phyloP scores from a whole-genome alignment of 441 rosid genomes.

The Sinapis alba region DNA sequence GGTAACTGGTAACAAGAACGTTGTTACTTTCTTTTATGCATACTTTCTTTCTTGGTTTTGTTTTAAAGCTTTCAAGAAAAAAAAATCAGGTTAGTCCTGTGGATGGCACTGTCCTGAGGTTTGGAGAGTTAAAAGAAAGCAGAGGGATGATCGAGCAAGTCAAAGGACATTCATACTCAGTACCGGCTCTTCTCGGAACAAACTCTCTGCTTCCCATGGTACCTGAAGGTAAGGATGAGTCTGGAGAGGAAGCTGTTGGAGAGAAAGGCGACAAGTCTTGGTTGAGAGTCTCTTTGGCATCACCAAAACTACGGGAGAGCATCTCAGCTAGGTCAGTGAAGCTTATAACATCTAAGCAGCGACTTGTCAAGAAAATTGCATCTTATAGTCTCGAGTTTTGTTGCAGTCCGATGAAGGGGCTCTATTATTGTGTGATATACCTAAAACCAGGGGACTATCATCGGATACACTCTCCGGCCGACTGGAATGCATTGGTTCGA shows the following conservation, averaged over 20 bases:
- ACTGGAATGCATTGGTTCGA: slow-evolving; percentile 83
- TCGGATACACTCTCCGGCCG: slow-evolving; percentile 86
- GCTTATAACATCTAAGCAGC: not conserved
- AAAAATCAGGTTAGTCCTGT: slow-evolving; percentile 82
- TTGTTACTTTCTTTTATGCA: slow-evolving; percentile 39
- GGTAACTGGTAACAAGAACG: slow-evolving; percentile 86
- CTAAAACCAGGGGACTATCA: slow-evolving; percentile 93
- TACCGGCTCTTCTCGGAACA: slow-evolving; percentile 84
- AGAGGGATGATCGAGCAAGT: slow-evolving; percentile 96
- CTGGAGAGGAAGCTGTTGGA: slow-evolving; percentile 40
- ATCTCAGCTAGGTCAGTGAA: slow-evolving; percentile 52
- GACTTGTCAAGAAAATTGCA: not conserved
- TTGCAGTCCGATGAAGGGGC: slow-evolving; percentile 87
- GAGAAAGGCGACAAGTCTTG: slow-evolving; percentile 68
- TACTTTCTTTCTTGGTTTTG: slow-evolving; percentile 20
- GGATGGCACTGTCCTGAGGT: slow-evolving; percentile 83
- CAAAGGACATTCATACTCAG: slow-evolving; percentile 90
- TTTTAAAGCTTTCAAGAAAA: slow-evolving; percentile 27
- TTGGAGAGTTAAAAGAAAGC: slow-evolving; percentile 79
- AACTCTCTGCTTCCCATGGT: slow-evolving; percentile 67
- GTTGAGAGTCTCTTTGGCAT: slow-evolving; percentile 84
- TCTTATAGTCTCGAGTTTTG: slow-evolving; percentile 14
- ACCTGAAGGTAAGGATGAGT: slow-evolving; percentile 48
- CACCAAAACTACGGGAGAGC: slow-evolving; percentile 70
- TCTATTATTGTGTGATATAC: slow-evolving; percentile 93